Percentiles rank a stretch among this genome's conserved stretches.
These are phyloP conservation scores for Verbascum thapsus DNA, from an alignment of 257 asterid genomes.

Conservation along the genomic window DNA sequence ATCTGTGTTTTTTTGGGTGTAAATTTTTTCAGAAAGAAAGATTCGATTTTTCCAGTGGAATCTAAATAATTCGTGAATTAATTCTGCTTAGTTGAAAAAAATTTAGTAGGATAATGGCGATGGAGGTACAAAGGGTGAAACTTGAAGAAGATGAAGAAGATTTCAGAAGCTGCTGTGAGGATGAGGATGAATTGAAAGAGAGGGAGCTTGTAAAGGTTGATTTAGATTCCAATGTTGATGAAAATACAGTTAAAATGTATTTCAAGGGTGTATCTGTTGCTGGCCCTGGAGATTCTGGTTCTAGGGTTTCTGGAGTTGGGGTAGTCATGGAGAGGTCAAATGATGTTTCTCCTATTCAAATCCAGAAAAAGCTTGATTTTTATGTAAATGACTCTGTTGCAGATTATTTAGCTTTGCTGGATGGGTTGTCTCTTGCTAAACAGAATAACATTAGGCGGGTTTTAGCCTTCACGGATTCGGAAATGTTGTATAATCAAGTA, in stretches of 20 bases:
- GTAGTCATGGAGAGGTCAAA: slow-evolving; percentile 67
- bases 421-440: slow-evolving; percentile 76
- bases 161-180: slow-evolving; percentile 87
- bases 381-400: slow-evolving; percentile 73
- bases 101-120: slow-evolving; percentile 20
- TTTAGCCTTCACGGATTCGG: slow-evolving; percentile 73
- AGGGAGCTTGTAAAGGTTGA: slow-evolving; percentile 34
- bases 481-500: slow-evolving; percentile 72
- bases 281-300: slow-evolving; percentile 65
- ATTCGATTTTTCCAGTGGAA: slow-evolving; percentile 23
- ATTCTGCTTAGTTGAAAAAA: slow-evolving; percentile 20
- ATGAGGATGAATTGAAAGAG: slow-evolving; percentile 56
- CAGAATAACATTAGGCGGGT: slow-evolving; percentile 49
- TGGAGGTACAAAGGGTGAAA: slow-evolving; percentile 46
- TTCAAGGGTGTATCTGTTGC: slow-evolving; percentile 80
- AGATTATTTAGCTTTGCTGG: slow-evolving; percentile 89
- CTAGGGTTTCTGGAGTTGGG: slow-evolving; percentile 86
- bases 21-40: neutral
- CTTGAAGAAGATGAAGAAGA: slow-evolving; percentile 89
- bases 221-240: slow-evolving; percentile 43
- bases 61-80: neutral
- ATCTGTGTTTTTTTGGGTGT: slow-evolving; percentile 7
- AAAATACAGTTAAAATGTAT: slow-evolving; percentile 54
- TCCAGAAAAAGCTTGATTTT: slow-evolving; percentile 92
- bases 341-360: slow-evolving; percentile 47